Evolutionary conservation across 805 yeast genomes (phyloP).

Genomic region (Priceomyces castillae): DNA sequence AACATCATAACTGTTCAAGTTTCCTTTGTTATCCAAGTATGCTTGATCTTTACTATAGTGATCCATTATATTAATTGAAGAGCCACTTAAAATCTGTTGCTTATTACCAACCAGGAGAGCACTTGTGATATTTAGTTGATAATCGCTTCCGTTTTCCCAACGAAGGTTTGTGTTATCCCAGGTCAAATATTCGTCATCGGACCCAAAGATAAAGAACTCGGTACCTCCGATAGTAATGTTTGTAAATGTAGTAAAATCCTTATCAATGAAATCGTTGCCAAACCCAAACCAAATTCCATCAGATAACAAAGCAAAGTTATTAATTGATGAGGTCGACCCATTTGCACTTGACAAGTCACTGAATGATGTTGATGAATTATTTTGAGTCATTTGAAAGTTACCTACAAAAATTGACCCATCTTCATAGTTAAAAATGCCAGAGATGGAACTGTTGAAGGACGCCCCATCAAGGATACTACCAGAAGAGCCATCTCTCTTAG

Average conservation of each 20-base stretch:
- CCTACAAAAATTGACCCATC: constrained; percentile 30
- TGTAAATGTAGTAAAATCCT: constrained; percentile 27
- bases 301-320: constrained; percentile 37
- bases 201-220: constrained; percentile 42
- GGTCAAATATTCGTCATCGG: constrained; percentile 23
- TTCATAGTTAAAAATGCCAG: constrained; percentile 18
- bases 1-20: constrained; percentile 22
- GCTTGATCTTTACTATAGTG: constrained; percentile 26
- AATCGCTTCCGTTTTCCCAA: constrained; percentile 31
- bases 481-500: constrained; percentile 17
- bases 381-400: constrained; percentile 24
- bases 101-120: constrained; percentile 19
- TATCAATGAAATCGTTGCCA: constrained; percentile 29
- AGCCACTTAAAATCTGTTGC: constrained; percentile 36
- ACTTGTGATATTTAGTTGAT: constrained; percentile 32
- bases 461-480: constrained; percentile 23
- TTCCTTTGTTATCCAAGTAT: constrained; percentile 15
- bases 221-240: constrained; percentile 35
- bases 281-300: constrained; percentile 44
- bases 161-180: constrained; percentile 41
- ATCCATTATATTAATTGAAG: constrained; percentile 35
- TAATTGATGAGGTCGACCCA: constrained; percentile 19
- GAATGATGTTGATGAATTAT: constrained; percentile 27
- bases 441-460: constrained; percentile 28
- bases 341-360: constrained; percentile 29